A percentile compares a stretch with the other conserved stretches of the same genome.
These are phyloP conservation scores for Russula brevipes DNA, from an alignment of 768 basidiomycete genomes.

Conservation along the genomic window DNA sequence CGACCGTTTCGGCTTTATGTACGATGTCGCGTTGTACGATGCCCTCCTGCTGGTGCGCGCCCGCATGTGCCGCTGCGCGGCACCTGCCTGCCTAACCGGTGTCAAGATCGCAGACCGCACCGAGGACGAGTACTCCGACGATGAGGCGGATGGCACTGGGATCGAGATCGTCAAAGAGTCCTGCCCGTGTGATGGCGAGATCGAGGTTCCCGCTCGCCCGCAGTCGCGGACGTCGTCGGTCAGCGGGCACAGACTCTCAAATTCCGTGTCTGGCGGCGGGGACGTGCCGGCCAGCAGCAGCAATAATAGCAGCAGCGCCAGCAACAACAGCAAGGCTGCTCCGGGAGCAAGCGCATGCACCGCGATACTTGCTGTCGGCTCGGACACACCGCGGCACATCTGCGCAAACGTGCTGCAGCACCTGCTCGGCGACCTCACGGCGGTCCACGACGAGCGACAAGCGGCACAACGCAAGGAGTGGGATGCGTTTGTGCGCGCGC, in stretches of 20 bases:
- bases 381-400: conserved; percentile 64
- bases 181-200: conserved; percentile 40
- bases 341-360: conserved; percentile 33
- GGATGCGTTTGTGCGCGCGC: conserved; percentile 71
- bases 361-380: conserved; percentile 55
- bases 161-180: conserved; percentile 36
- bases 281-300: neutral
- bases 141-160: conserved; percentile 47
- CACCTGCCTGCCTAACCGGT: conserved; percentile 81
- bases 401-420: conserved; percentile 68
- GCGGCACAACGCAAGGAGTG: conserved; percentile 66
- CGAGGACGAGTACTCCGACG: conserved; percentile 75
- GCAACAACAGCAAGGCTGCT: neutral
- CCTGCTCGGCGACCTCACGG: conserved; percentile 71
- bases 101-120: conserved; percentile 82
- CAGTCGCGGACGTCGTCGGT: conserved; percentile 13
- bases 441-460: conserved; percentile 80
- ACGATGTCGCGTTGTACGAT: conserved; percentile 79
- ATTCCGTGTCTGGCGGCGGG: neutral
- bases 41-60: conserved; percentile 69
- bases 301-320: neutral
- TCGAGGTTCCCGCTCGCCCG: neutral
- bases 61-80: conserved; percentile 64
- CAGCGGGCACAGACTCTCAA: neutral
- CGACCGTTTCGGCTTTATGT: conserved; percentile 88